phyloP scores from a whole-genome alignment of 257 asterid genomes.

The Scutellaria baicalensis region DNA sequence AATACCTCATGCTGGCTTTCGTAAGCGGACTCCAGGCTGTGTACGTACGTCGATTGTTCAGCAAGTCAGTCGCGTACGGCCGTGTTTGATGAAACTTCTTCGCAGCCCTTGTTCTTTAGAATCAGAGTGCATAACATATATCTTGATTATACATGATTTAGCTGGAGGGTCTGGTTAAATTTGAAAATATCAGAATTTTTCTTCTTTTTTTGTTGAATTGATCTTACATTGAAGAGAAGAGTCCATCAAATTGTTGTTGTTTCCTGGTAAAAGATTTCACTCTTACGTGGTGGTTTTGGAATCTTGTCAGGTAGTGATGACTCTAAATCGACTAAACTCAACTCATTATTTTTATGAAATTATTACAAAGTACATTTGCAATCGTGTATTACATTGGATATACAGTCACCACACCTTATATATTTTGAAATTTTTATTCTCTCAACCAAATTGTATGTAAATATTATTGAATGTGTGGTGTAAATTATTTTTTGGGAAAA shows the following conservation, averaged over 20 bases:
- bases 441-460: too few species aligned
- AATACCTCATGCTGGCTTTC: conserved; percentile 54
- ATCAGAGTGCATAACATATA: background rate
- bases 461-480: too few species aligned
- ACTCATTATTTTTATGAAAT: too few species aligned
- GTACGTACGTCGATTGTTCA: conserved; percentile 66
- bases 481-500: too few species aligned
- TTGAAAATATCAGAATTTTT: background rate
- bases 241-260: background rate
- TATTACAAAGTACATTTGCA: too few species aligned
- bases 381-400: too few species aligned
- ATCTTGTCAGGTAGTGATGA: too few species aligned
- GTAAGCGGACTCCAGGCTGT: conserved; percentile 66
- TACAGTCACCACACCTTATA: too few species aligned
- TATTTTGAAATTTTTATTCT: too few species aligned
- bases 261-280: too few species aligned
- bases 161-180: background rate
- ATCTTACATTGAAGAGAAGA: background rate
- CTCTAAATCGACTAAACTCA: too few species aligned
- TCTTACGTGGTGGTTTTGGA: too few species aligned
- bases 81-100: conserved; percentile 47
- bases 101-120: background rate
- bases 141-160: background rate
- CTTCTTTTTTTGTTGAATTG: background rate
- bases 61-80: conserved; percentile 60